Conservation (phyloP, 2,329 filamentous ascomycete genomes). For the Tolypocladium ovalisporum region DNA sequence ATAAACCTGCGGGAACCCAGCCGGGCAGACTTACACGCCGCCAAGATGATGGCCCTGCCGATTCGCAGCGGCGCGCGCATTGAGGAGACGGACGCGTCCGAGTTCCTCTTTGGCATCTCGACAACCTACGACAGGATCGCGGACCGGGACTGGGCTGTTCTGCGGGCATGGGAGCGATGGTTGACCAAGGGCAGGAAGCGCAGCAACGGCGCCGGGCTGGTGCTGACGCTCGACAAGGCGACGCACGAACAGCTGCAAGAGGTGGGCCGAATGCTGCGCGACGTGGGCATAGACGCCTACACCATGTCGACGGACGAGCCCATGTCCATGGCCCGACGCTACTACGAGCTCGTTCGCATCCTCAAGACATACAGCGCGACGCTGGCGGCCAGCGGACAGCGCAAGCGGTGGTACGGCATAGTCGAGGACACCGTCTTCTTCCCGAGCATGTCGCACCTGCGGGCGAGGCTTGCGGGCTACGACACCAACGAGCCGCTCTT, state of each 20-base stretch:
- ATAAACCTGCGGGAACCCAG: conserved; percentile 15
- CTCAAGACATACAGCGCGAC: conserved; percentile 21
- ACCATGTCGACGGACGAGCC: conserved; percentile 19
- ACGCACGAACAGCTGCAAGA: conserved; percentile 19
- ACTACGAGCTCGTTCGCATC: conserved; percentile 25
- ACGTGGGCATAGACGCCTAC: conserved; percentile 27
- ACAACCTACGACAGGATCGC: conserved; percentile 30
- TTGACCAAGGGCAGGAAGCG: conserved; percentile 27
- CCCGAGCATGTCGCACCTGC: conserved; percentile 27
- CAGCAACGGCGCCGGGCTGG: conserved; percentile 31
- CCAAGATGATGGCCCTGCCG: conserved; percentile 20
- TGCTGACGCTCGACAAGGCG: conserved; percentile 30
- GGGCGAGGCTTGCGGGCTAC: conserved; percentile 24
- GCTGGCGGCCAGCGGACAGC: conserved; percentile 21
- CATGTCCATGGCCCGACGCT: conserved; percentile 21
- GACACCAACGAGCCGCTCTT: conserved; percentile 22
- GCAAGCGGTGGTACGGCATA: conserved; percentile 30
- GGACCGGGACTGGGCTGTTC: conserved; percentile 24
- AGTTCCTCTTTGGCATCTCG: conserved; percentile 31
- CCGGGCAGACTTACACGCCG: conserved; percentile 14
- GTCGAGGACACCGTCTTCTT: conserved; percentile 37
- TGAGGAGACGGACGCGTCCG: conserved; percentile 25
- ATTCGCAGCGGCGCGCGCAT: conserved; percentile 17
- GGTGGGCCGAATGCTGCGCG: conserved; percentile 18
- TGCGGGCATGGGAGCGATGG: conserved; percentile 34